phyloP scores from a whole-genome alignment of 768 basidiomycete species.

The Trametes cingulata region DNA sequence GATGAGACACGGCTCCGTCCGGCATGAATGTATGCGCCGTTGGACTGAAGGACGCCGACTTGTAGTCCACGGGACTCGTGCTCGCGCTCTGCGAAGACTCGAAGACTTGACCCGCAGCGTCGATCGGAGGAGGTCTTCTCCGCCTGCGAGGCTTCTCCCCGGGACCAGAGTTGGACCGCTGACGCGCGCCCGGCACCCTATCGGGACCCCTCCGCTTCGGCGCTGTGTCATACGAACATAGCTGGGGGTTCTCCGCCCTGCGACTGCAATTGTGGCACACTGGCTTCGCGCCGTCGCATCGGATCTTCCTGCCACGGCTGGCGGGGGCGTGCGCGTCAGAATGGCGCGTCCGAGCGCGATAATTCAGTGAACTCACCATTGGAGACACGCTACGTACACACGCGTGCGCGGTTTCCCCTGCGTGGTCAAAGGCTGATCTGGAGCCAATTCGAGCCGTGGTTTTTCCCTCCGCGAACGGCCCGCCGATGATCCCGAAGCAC shows the following conservation, averaged over 20 bases:
- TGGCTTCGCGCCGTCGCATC: slow-evolving; percentile 82
- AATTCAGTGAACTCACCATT: slow-evolving; percentile 53
- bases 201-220: slow-evolving; percentile 84
- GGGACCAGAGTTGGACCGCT: slow-evolving; percentile 51
- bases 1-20: background rate
- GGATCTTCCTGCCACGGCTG: slow-evolving; percentile 77
- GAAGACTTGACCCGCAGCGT: background rate
- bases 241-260: slow-evolving; percentile 37
- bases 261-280: slow-evolving; percentile 71
- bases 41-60: slow-evolving; percentile 9
- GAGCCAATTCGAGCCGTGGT: slow-evolving; percentile 64
- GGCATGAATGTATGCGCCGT: slow-evolving; percentile 7
- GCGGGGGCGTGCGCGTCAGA: background rate
- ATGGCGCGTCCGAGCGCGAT: background rate
- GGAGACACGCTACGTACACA: slow-evolving; percentile 77
- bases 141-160: slow-evolving; percentile 29
- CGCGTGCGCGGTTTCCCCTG: slow-evolving; percentile 76
- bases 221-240: slow-evolving; percentile 66
- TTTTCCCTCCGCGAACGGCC: slow-evolving; percentile 35
- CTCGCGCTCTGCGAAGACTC: slow-evolving; percentile 13
- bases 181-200: slow-evolving; percentile 76
- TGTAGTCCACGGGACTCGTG: slow-evolving; percentile 15
- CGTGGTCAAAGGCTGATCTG: slow-evolving; percentile 78
- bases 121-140: slow-evolving; percentile 15
- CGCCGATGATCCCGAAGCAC: slow-evolving; percentile 7